Conservation (phyloP, 768 basidiomycete genomes). For the Naematelia aurantialba region DNA sequence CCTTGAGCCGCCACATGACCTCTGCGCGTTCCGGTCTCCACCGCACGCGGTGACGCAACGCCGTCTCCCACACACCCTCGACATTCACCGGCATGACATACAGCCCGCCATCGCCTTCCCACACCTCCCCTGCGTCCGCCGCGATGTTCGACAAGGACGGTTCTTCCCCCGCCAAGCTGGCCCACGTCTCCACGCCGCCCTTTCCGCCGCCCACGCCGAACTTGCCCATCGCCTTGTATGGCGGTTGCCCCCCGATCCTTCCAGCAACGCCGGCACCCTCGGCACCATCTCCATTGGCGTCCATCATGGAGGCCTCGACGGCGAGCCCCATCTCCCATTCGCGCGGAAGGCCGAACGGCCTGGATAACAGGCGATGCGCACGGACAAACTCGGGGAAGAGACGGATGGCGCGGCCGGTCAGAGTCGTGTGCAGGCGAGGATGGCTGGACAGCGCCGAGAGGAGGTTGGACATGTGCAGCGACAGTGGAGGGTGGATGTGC, state of each 20-base stretch:
- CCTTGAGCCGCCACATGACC: slow-evolving; percentile 39
- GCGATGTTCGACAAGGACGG: slow-evolving; percentile 13
- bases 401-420: slow-evolving; percentile 18
- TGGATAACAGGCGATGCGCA: slow-evolving; percentile 31
- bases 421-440: slow-evolving; percentile 19
- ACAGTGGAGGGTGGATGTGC: slow-evolving; percentile 39
- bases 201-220: slow-evolving; percentile 21
- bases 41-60: slow-evolving; percentile 24
- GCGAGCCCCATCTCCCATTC: slow-evolving; percentile 14
- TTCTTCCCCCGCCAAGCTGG: slow-evolving; percentile 34
- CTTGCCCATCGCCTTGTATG: no score
- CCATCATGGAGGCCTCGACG: not conserved
- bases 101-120: slow-evolving; percentile 12
- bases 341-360: slow-evolving; percentile 20
- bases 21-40: slow-evolving; percentile 22
- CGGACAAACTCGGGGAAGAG: slow-evolving; percentile 24
- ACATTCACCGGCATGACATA: slow-evolving; percentile 29
- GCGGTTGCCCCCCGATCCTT: not conserved
- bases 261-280: not conserved
- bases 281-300: not conserved
- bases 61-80: slow-evolving; percentile 18
- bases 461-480: slow-evolving; percentile 32
- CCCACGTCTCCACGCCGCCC: slow-evolving; percentile 37
- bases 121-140: not conserved
- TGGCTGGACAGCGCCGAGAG: slow-evolving; percentile 30